Evolutionary conservation across 2,329 filamentous ascomycete species (phyloP).

Genomic region (Lasiodiplodia citricola): DNA sequence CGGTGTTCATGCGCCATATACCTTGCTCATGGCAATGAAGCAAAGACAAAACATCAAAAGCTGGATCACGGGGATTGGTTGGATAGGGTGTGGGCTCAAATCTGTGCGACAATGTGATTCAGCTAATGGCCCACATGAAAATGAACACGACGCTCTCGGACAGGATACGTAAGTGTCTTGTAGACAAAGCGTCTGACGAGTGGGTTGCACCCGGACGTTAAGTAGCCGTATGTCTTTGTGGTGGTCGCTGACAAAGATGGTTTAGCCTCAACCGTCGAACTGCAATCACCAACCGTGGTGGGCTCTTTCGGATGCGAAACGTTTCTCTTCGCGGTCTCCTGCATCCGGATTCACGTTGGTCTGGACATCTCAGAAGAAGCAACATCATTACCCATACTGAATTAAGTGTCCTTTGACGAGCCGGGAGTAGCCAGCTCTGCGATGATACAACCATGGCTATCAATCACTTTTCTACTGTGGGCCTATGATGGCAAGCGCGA

Average conservation of each 20-base stretch:
- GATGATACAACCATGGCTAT: not conserved
- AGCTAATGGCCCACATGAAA: not conserved
- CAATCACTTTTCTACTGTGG: not conserved
- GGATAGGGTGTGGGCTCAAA: not conserved
- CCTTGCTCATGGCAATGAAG: not conserved
- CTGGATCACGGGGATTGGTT: not conserved
- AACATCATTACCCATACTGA: not conserved
- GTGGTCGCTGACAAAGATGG: conserved; percentile 1
- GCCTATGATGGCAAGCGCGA: not conserved
- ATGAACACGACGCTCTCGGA: not conserved
- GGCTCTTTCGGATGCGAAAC: not conserved
- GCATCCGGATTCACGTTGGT: not conserved
- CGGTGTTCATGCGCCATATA: conserved; percentile 15
- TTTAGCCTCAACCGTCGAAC: not conserved
- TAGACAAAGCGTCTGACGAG: not conserved
- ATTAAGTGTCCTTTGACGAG: not conserved
- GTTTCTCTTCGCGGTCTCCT: not conserved
- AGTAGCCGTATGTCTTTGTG: conserved; percentile 1
- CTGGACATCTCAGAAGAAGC: no score
- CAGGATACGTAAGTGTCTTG: not conserved
- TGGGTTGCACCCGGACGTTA: not conserved
- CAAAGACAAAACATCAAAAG: conserved; percentile 6
- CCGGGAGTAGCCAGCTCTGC: not conserved
- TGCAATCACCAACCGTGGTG: not conserved
- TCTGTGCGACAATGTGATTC: not conserved